Base-by-base conservation (phyloP, 1,284 basidiomycete species). In the Phylloporus sp. region DNA sequence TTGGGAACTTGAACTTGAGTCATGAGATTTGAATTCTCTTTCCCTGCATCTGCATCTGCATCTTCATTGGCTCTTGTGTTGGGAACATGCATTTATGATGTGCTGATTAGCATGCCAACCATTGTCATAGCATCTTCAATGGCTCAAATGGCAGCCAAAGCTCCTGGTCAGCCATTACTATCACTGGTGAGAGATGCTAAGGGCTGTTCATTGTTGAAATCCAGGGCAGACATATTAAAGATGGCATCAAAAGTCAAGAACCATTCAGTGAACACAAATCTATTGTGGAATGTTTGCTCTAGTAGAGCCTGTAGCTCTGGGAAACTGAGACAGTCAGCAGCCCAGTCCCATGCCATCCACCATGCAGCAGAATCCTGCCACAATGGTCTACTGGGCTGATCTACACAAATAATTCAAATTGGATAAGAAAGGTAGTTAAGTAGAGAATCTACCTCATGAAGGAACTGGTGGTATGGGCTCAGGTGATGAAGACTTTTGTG, bases 311-410 rank as follows among this genome's bases (percentile, higher is more conserved):
- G 54, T n/a, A 56, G 28, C 6, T 56, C 40, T 24, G 7, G 4
- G 29, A 56, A 56, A 13, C 24, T 11, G 22, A 56, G 29, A 44
- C 3, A 24, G 40, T 56, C 40, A 17, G 54, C 28, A 31, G 54
- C 54, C 54, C 40, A 56, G 54, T 56, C 15, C 40, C 54, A 56
- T 17, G 44, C 54, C 54, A 56, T 56, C 54, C 8, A 15, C 54
- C 54, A 56, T 31, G 29, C 40, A 44, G 39, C 40, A 32, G 40
- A 7, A 56, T 56, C 54, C 20, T 56, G 40, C 26, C 28, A 17
- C 54, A 56, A 44, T 17, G 29, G 39, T 31, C n/a, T n/a, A n/a
- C 22, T 42, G 40, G 28, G 28, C 17, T 56, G 5, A 28, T n/a
- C 39, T 56, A 54, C 13, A 39, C 12, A 6, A 6, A 39, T n/a